A percentile compares a stretch with the other conserved stretches of the same genome.
phyloP scores from a whole-genome alignment of 768 basidiomycete genomes.

The Dentipellis fragilis region DNA sequence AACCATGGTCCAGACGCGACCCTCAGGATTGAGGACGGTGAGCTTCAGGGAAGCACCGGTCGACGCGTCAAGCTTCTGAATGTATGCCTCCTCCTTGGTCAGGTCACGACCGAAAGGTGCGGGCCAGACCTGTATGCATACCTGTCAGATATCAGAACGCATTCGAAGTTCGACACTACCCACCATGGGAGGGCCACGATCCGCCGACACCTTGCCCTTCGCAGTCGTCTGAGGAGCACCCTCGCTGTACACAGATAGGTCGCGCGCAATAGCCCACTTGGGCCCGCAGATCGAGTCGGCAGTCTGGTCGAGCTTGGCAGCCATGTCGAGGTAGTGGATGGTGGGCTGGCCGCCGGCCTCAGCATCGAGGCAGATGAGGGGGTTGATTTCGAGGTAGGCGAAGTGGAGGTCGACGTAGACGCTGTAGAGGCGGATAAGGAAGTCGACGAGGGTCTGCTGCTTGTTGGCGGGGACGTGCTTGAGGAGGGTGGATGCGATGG shows the following conservation, averaged over 20 bases:
- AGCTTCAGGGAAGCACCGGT: slow-evolving; percentile 98
- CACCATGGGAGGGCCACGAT: slow-evolving; percentile 96
- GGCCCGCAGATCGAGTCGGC: slow-evolving; percentile 97
- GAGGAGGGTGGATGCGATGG: slow-evolving; percentile 68
- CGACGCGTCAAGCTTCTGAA: slow-evolving; percentile 93
- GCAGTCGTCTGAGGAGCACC: slow-evolving; percentile 32
- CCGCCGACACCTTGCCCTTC: slow-evolving; percentile 54
- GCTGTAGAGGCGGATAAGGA: slow-evolving; percentile 88
- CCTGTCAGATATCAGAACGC: not conserved
- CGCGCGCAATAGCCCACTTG: slow-evolving; percentile 97
- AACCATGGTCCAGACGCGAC: slow-evolving; percentile 99
- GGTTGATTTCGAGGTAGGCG: slow-evolving; percentile 99
- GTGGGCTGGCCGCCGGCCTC: slow-evolving; percentile 58
- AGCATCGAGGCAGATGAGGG: slow-evolving; percentile 86
- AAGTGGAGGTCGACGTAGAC: slow-evolving; percentile 99
- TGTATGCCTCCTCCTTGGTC: slow-evolving; percentile 98
- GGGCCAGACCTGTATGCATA: slow-evolving; percentile 51
- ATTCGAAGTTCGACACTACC: slow-evolving; percentile 7
- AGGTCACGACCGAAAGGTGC: slow-evolving; percentile 95
- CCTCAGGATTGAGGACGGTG: slow-evolving; percentile 90
- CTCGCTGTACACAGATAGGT: slow-evolving; percentile 63
- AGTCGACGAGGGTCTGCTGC: slow-evolving; percentile 90
- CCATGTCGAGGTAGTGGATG: slow-evolving; percentile 98
- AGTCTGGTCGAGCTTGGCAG: slow-evolving; percentile 98
- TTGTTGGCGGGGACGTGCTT: slow-evolving; percentile 74